Percentiles rank a stretch among this genome's conserved stretches.
Evolutionary conservation across 169 alveolate genomes (phyloP).

Genomic region (Cryptosporidium bovis): DNA sequence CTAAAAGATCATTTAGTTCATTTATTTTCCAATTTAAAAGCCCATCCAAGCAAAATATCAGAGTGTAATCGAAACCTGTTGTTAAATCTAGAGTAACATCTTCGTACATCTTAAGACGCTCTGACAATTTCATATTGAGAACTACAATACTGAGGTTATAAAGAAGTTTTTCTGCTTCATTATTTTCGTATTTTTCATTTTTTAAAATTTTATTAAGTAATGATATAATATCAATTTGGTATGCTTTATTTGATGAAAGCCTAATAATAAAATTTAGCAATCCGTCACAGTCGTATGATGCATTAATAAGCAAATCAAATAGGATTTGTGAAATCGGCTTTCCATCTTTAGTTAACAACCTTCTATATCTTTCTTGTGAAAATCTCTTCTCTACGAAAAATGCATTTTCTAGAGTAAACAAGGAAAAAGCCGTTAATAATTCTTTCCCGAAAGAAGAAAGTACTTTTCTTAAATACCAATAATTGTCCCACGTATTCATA

Average conservation of each 20-base stretch:
- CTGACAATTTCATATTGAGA: no score
- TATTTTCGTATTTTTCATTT: no score
- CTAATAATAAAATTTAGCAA: conserved; percentile 14
- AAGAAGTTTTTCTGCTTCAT: no score
- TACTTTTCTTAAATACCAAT: conserved; percentile 27
- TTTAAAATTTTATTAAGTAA: not conserved
- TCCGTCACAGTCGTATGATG: not conserved
- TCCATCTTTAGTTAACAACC: not conserved
- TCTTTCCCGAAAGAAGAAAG: not conserved
- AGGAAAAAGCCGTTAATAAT: not conserved
- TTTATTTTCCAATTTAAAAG: no score
- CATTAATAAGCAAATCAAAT: conserved; percentile 12
- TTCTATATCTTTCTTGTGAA: not conserved
- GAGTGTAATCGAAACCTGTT: no score
- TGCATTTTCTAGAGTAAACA: not conserved
- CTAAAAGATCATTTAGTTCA: no score
- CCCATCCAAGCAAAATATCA: no score
- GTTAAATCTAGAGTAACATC: no score
- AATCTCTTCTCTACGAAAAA: conserved; percentile 22
- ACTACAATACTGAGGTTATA: no score
- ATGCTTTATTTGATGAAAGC: not conserved
- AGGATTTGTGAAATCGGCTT: conserved; percentile 21
- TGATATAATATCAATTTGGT: conserved; percentile 20
- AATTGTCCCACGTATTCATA: conserved; percentile 17
- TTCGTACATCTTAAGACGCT: no score